These are phyloP conservation scores for Teratosphaeria destructans DNA, from an alignment of 2,329 filamentous ascomycete species.

Conservation along the genomic window DNA sequence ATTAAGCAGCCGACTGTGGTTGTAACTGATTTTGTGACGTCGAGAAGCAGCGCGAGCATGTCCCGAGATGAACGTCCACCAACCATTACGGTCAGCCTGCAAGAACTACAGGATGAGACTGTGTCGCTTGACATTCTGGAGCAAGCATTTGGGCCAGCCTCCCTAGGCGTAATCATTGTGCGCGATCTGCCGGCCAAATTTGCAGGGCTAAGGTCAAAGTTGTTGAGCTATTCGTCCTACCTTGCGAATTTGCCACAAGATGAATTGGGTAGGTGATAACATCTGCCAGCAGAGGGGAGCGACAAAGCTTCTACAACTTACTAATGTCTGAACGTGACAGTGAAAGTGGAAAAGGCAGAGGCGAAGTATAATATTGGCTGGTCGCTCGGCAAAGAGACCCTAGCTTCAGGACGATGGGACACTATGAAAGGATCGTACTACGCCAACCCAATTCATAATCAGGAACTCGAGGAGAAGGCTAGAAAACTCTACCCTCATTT, in stretches of 20 bases:
- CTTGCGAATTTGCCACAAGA: conserved; percentile 66
- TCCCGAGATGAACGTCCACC: conserved; percentile 3
- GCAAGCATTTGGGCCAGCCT: conserved; percentile 79
- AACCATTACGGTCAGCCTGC: conserved; percentile 38
- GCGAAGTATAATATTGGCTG: conserved; percentile 58
- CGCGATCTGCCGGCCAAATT: conserved; percentile 71
- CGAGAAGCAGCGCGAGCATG: neutral
- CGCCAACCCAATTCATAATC: conserved; percentile 55
- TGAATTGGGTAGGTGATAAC: conserved; percentile 51
- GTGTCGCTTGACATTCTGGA: conserved; percentile 60
- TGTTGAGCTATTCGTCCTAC: conserved; percentile 81
- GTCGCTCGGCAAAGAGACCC: conserved; percentile 73
- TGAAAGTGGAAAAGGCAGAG: conserved; percentile 37
- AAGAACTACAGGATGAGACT: conserved; percentile 33
- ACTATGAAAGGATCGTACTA: conserved; percentile 78
- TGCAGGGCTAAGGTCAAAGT: conserved; percentile 55
- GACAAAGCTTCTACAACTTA: neutral
- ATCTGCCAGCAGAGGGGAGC: neutral
- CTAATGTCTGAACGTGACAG: conserved; percentile 14
- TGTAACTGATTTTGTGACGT: no score
- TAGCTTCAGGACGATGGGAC: conserved; percentile 67
- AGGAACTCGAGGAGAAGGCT: conserved; percentile 49
- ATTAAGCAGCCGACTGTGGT: no score
- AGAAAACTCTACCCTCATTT: conserved; percentile 52
- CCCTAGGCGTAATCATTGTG: conserved; percentile 87